Base-by-base conservation (phyloP, 306 rosid genomes). In the Vigna trinervia region DNA sequence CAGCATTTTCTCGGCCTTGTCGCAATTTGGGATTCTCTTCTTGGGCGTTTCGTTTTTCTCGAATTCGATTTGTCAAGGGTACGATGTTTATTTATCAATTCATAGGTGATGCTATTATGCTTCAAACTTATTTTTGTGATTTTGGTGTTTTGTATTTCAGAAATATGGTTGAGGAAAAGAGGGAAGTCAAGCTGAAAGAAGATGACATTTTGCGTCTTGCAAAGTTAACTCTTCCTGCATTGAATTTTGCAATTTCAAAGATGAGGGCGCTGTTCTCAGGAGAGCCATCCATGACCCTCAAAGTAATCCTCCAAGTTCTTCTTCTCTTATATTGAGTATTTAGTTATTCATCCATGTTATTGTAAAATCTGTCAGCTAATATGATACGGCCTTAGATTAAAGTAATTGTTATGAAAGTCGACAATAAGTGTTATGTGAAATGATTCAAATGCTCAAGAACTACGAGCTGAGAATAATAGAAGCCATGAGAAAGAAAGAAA, bases 201-300 rank as follows among this genome's bases (percentile, higher is more conserved):
- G 89, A 80, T 54, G 99, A 89, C 81, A 78, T 95, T 82, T 78
- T 89, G 64, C 81, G 84, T 32, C 74, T 90, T 32, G 93, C 90
- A 30, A 89, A 86, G 80, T 22, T 81, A 76, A 73, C 84, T 76
- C 96, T 89, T 60, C 96, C 97, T 22, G 84, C 90, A 69, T 67
- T 82, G 61, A 95, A 95, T 78, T 83, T 95, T 71, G 86, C 80
- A 53, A 82, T 90, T 73, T 86, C 88, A 65, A 90, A 81, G 89
- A 79, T 84, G 15, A 85, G 89, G 74, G 84, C 46, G 54, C 71
- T 88, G 19, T 95, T 92, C 86, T 92, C 96, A 2, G 97, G 97
- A 81, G 94, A 92, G 76, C 92, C 99, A 59, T 86, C 92, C 78
- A 90, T 76, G 91, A 95, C 96, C 62, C 89, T 95, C 41, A 95